These are phyloP conservation scores for Sesbania bispinosa DNA, from an alignment of 306 rosid genomes.

Conservation along the genomic window DNA sequence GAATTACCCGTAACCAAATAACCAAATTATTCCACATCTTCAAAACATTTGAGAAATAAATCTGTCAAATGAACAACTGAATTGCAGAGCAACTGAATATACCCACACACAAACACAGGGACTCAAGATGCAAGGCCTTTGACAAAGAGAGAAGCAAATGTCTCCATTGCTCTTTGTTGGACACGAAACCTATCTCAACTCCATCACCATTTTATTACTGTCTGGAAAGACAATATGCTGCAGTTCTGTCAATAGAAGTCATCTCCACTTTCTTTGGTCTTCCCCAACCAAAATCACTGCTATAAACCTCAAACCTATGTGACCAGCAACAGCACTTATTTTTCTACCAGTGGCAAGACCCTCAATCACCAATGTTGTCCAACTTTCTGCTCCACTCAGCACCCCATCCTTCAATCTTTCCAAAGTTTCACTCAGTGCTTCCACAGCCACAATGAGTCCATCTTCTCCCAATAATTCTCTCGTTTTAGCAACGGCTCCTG, in stretches of 20 bases:
- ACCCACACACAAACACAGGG: neutral
- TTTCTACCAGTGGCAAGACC: neutral
- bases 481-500: neutral
- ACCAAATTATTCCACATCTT: neutral
- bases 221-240: conserved; percentile 36
- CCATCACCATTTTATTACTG: conserved; percentile 34
- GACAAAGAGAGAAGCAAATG: conserved; percentile 33
- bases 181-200: conserved; percentile 40
- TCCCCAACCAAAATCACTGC: conserved; percentile 57
- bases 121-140: conserved; percentile 8
- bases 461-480: conserved; percentile 21
- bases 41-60: neutral
- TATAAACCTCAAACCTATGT: conserved; percentile 47
- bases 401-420: conserved; percentile 34
- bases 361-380: neutral
- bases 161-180: conserved; percentile 18
- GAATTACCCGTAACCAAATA: no score
- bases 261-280: conserved; percentile 56
- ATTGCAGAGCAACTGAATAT: neutral
- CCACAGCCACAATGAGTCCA: conserved; percentile 25
- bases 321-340: conserved; percentile 40
- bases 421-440: conserved; percentile 17
- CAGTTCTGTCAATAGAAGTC: conserved; percentile 31
- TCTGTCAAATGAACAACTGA: neutral
- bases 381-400: conserved; percentile 30